Conservation (phyloP, 2,329 filamentous ascomycete genomes). For the Blastomyces silverae region DNA sequence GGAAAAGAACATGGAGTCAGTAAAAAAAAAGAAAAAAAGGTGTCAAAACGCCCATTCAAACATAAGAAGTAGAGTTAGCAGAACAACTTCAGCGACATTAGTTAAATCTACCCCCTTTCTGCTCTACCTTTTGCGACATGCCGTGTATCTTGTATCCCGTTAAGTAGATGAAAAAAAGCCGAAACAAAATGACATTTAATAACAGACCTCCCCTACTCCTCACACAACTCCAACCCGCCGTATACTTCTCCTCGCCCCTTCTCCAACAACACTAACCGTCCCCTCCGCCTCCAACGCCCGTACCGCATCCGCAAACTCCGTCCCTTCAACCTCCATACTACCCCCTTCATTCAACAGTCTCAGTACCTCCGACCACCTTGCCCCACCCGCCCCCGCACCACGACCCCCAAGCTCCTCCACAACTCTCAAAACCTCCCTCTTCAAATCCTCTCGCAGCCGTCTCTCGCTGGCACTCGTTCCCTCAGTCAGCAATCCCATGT, state of each 20-base stretch:
- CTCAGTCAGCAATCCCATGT: conserved; percentile 92
- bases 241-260: conserved; percentile 75
- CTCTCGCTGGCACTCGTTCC: conserved; percentile 87
- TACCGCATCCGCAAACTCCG: conserved; percentile 78
- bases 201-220: neutral
- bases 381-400: conserved; percentile 52
- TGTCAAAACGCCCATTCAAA: neutral
- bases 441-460: conserved; percentile 73
- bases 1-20: too few relatives aligned
- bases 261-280: conserved; percentile 68
- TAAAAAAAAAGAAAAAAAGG: neutral
- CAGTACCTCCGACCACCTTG: conserved; percentile 71
- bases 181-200: neutral
- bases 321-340: conserved; percentile 61
- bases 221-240: conserved; percentile 59
- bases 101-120: neutral
- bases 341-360: conserved; percentile 65
- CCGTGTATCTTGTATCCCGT: neutral
- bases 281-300: conserved; percentile 78
- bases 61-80: neutral
- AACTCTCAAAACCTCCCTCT: conserved; percentile 64
- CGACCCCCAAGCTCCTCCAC: conserved; percentile 72
- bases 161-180: neutral
- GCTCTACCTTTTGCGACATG: neutral
- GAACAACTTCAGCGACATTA: neutral